Evolutionary conservation across 129 eudicot species (phyloP), one percentile per base, ranked within the genome.

Genomic region (Flaveria brownii): DNA sequence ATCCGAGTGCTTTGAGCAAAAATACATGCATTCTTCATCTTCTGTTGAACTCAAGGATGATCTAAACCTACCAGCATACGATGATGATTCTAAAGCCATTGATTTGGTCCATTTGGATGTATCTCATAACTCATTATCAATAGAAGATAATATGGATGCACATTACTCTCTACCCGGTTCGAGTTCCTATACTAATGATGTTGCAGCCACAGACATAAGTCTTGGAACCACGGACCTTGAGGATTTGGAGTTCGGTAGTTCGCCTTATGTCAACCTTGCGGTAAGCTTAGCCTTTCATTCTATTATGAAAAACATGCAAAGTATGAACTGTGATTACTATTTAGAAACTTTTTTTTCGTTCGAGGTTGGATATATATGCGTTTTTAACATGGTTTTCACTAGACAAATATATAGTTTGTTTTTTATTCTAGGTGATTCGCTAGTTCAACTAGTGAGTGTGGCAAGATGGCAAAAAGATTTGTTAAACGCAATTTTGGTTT

Each of bases 171-270:
- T 12, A 5, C 5, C 10, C 2, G 76, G 50, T 28, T 59, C 68
- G 9, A 10, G 15, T 77, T 17, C 43, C 49, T 49, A 62, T 56
- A 56, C 56, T 0, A 59, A 70, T 25, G 62, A 41, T 23, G 75
- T 39, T 78, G 74, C 25, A 16, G 45, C 16, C 57, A n/a, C 18
- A 6, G 52, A 45, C 26, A 57, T 56, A 60, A 26, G 68, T 55
- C 78, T 59, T 70, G 82, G 81, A 39, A 69, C 86, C 2, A 49
- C 83, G 9, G 84, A 75, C 18, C 86, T 91, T 16, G 89, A 90
- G 64, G 79, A 88, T 85, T 47, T 88, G 15, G 91, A 84, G 2
- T 69, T 88, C 42, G 91, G 78, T 70, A 82, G 86, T 68, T 88
- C 92, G 22, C 89, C 91, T 1, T 85, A 84, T 77, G 80, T 78